Evolutionary conservation across 345 rosid species (phyloP).

Genomic region (Syzygium jambos): DNA sequence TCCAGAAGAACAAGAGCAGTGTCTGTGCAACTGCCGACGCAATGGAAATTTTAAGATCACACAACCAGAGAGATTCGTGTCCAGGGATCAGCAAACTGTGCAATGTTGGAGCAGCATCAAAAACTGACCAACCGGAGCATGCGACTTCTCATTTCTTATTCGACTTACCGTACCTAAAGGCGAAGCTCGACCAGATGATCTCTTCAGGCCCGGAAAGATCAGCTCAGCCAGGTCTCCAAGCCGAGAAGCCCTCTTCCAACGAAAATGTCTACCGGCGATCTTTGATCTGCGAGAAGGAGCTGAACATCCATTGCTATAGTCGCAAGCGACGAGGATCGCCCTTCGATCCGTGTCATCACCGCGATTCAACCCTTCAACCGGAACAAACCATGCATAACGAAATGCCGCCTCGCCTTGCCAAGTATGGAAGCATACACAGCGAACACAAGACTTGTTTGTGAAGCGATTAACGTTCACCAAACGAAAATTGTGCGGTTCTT

Average conservation of each 20-base stretch:
- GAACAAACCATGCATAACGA: background rate
- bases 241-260: background rate
- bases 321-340: constrained; percentile 3
- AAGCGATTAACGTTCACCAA: background rate
- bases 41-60: background rate
- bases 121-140: background rate
- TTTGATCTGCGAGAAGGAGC: background rate
- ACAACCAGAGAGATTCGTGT: background rate
- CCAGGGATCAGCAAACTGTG: background rate
- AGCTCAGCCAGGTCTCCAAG: background rate
- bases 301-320: background rate
- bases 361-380: constrained; percentile 17
- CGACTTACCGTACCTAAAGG: constrained; percentile 28
- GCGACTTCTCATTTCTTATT: constrained; percentile 15
- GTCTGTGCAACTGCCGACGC: background rate
- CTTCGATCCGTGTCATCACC: constrained; percentile 4
- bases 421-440: background rate
- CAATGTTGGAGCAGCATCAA: background rate
- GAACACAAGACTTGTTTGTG: background rate
- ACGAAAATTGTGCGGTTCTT: background rate
- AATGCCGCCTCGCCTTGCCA: background rate
- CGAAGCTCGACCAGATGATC: constrained; percentile 14
- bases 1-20: background rate
- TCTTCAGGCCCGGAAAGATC: background rate
- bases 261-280: constrained; percentile 1